These are phyloP conservation scores for Hanseniaspora occidentalis DNA, from an alignment of 805 yeast genomes.

Conservation along the genomic window DNA sequence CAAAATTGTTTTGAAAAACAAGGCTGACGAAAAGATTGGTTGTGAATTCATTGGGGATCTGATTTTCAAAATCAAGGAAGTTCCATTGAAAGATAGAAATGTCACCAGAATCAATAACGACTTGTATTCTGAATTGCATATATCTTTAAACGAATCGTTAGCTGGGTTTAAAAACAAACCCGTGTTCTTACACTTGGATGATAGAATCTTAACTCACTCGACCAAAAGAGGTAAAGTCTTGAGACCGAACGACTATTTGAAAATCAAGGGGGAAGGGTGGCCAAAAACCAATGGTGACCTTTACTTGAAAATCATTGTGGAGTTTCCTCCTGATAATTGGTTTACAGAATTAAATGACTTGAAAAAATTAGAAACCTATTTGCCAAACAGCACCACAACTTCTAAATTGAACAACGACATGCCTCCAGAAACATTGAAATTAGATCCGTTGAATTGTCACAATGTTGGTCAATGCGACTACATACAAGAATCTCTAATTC, in stretches of 20 bases:
- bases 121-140: slow-evolving; percentile 42
- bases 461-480: slow-evolving; percentile 18
- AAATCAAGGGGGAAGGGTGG: slow-evolving; percentile 72
- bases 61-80: slow-evolving; percentile 43
- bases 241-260: slow-evolving; percentile 59
- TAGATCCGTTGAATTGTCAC: slow-evolving; percentile 20
- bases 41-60: slow-evolving; percentile 62
- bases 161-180: slow-evolving; percentile 60
- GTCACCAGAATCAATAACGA: slow-evolving; percentile 54
- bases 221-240: slow-evolving; percentile 72
- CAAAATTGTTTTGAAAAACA: slow-evolving; percentile 44
- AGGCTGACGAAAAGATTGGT: slow-evolving; percentile 70
- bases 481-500: slow-evolving; percentile 17
- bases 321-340: slow-evolving; percentile 82
- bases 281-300: slow-evolving; percentile 60
- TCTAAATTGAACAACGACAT: slow-evolving; percentile 1
- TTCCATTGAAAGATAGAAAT: slow-evolving; percentile 14
- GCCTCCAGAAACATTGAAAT: slow-evolving; percentile 2
- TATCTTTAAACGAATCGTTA: slow-evolving; percentile 71
- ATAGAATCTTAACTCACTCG: slow-evolving; percentile 50
- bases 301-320: slow-evolving; percentile 56
- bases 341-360: slow-evolving; percentile 60
- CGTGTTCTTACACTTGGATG: slow-evolving; percentile 66
- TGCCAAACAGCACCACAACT: slow-evolving; percentile 28
- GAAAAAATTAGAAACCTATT: slow-evolving; percentile 36